Evolutionary conservation across 106 monocot species (phyloP).

Genomic region (Phalaenopsis equestris): DNA sequence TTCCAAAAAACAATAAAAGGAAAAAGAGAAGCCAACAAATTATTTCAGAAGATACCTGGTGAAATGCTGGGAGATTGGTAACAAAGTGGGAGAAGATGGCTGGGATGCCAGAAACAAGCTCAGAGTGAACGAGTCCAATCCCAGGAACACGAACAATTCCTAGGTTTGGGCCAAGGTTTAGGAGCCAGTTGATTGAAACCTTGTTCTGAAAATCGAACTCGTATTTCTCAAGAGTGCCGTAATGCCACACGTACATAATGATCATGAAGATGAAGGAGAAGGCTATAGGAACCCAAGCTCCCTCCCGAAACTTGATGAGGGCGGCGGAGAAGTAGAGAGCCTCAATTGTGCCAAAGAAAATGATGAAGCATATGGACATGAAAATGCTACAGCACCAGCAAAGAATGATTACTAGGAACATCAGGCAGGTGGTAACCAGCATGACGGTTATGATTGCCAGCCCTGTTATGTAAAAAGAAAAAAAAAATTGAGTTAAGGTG

Average conservation of each 20-base stretch:
- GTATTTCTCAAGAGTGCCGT: slow-evolving; percentile 85
- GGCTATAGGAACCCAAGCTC: slow-evolving; percentile 89
- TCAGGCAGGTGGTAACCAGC: slow-evolving; percentile 95
- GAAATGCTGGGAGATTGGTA: slow-evolving; percentile 94
- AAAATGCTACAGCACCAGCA: slow-evolving; percentile 71
- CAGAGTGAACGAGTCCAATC: slow-evolving; percentile 85
- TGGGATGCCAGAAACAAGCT: slow-evolving; percentile 87
- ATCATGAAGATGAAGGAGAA: slow-evolving; percentile 68
- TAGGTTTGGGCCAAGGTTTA: slow-evolving; percentile 72
- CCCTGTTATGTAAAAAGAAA: slow-evolving; percentile 29
- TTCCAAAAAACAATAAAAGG: background rate
- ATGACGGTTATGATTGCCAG: slow-evolving; percentile 91
- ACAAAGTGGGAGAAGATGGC: slow-evolving; percentile 98
- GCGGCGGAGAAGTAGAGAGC: slow-evolving; percentile 89
- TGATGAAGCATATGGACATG: slow-evolving; percentile 55
- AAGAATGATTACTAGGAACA: slow-evolving; percentile 83
- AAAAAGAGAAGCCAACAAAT: background rate
- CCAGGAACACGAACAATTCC: slow-evolving; percentile 91
- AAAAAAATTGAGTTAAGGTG: too few species aligned
- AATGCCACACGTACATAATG: slow-evolving; percentile 87
- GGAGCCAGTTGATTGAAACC: slow-evolving; percentile 94
- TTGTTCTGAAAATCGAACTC: slow-evolving; percentile 93
- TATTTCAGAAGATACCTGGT: slow-evolving; percentile 40
- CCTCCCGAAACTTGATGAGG: slow-evolving; percentile 86
- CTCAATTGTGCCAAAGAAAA: slow-evolving; percentile 91